Conservation (phyloP, 371 early-diverging fungal species). For the Rhizopus microsporus region DNA sequence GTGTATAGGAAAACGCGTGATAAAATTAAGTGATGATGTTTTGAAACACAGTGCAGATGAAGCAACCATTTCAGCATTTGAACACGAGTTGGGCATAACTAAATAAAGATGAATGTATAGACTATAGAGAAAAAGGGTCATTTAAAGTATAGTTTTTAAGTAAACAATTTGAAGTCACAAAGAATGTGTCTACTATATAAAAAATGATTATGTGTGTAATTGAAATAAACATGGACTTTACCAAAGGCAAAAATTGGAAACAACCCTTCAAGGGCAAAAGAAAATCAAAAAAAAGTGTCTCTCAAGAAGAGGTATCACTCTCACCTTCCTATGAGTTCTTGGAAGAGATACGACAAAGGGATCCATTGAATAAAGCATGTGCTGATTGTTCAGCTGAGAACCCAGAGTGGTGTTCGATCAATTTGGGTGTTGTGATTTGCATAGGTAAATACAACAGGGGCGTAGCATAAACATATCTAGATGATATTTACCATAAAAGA, state of each 20-base stretch:
- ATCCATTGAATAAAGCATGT: conserved; percentile 66
- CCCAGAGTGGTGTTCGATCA: conserved; percentile 93
- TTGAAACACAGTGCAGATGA: conserved; percentile 66
- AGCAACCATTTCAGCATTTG: conserved; percentile 51
- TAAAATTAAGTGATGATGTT: conserved; percentile 74
- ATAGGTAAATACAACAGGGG: conserved; percentile 56
- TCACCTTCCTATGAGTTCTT: conserved; percentile 17
- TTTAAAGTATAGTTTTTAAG: too few relatives aligned
- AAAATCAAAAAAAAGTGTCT: neutral
- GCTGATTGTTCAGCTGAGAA: conserved; percentile 82
- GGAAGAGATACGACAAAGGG: conserved; percentile 35
- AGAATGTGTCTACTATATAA: neutral
- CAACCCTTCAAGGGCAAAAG: too few relatives aligned
- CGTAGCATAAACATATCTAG: too few relatives aligned
- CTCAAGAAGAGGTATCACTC: neutral
- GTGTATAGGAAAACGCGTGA: conserved; percentile 61
- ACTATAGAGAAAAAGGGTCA: neutral
- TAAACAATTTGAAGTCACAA: neutral
- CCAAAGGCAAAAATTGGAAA: too few relatives aligned
- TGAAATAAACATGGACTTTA: too few relatives aligned
- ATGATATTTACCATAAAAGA: neutral
- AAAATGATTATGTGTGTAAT: too few relatives aligned
- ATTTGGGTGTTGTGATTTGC: conserved; percentile 90
- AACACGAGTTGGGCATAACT: conserved; percentile 35
- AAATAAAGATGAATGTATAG: conserved; percentile 1